These are phyloP conservation scores for Fusarium buharicum DNA, from an alignment of 2,329 filamentous ascomycete genomes.

Conservation along the genomic window DNA sequence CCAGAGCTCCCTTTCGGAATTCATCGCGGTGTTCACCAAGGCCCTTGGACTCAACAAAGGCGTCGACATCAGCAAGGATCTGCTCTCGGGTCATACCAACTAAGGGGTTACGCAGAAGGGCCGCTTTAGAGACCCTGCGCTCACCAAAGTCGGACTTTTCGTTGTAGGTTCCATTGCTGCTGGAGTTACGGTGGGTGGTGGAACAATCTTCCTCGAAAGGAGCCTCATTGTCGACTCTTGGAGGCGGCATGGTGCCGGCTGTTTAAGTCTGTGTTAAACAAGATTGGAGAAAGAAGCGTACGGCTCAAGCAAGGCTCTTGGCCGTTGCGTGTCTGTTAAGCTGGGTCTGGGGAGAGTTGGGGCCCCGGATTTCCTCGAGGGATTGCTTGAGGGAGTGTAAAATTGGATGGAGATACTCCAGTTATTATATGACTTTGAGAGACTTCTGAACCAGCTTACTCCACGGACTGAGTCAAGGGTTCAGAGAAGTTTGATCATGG, in stretches of 20 bases:
- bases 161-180: slow-evolving; percentile 38
- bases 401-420: not conserved
- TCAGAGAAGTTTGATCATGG: slow-evolving; percentile 4
- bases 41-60: slow-evolving; percentile 51
- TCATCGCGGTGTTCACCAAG: slow-evolving; percentile 52
- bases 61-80: slow-evolving; percentile 50
- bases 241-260: slow-evolving; percentile 40
- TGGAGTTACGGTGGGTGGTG: slow-evolving; percentile 27
- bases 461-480: not conserved
- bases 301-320: not conserved
- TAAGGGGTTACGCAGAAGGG: slow-evolving; percentile 48
- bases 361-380: slow-evolving; percentile 18
- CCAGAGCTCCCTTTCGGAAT: slow-evolving; percentile 63
- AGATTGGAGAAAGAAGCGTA: not conserved
- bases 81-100: slow-evolving; percentile 45
- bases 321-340: not conserved
- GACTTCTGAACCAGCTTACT: not conserved
- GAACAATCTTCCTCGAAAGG: slow-evolving; percentile 25
- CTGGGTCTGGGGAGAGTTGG: slow-evolving; percentile 18
- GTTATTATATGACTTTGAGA: slow-evolving; percentile 29
- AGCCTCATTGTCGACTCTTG: slow-evolving; percentile 41
- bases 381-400: not conserved
- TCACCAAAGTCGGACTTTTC: slow-evolving; percentile 25
- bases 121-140: slow-evolving; percentile 38
- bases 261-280: not conserved